These are phyloP conservation scores for Alternaria consortialis DNA, from an alignment of 2,329 filamentous ascomycete species.

Conservation along the genomic window DNA sequence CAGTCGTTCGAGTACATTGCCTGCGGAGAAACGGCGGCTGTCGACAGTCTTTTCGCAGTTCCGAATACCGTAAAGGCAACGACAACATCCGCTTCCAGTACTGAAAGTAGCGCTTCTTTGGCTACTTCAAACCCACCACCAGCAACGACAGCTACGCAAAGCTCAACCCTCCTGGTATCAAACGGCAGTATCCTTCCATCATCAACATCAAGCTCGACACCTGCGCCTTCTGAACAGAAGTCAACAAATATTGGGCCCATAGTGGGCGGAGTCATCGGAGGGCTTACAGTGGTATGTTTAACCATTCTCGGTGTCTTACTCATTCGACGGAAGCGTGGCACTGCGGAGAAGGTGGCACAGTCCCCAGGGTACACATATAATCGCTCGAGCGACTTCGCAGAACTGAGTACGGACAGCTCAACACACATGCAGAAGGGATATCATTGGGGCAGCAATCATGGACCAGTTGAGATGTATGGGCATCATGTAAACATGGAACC, in stretches of 20 bases:
- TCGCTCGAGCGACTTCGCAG: neutral
- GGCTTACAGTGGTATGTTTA: slow-evolving; percentile 18
- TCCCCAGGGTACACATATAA: slow-evolving; percentile 10
- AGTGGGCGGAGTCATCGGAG: slow-evolving; percentile 17
- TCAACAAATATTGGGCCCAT: slow-evolving; percentile 16
- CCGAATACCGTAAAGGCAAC: slow-evolving; percentile 12
- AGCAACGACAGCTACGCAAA: slow-evolving; percentile 1
- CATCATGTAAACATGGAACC: slow-evolving; percentile 17
- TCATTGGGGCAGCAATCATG: slow-evolving; percentile 14
- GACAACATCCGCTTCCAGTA: slow-evolving; percentile 15
- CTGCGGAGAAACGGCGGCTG: slow-evolving; percentile 17
- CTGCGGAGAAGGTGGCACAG: neutral
- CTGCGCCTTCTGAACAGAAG: slow-evolving; percentile 4
- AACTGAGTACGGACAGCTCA: slow-evolving; percentile 3
- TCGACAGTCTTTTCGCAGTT: slow-evolving; percentile 12
- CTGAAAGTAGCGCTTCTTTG: slow-evolving; percentile 9
- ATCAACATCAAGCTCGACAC: neutral
- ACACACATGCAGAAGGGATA: slow-evolving; percentile 3
- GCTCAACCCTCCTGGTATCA: neutral
- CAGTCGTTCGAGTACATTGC: slow-evolving; percentile 28
- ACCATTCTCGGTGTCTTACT: slow-evolving; percentile 18
- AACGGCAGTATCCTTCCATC: neutral
- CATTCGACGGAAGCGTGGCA: slow-evolving; percentile 19
- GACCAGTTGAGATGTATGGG: slow-evolving; percentile 19
- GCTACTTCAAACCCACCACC: slow-evolving; percentile 4